phyloP scores from a whole-genome alignment of 2,329 filamentous ascomycete genomes.

The Myrmaecium sp. region DNA sequence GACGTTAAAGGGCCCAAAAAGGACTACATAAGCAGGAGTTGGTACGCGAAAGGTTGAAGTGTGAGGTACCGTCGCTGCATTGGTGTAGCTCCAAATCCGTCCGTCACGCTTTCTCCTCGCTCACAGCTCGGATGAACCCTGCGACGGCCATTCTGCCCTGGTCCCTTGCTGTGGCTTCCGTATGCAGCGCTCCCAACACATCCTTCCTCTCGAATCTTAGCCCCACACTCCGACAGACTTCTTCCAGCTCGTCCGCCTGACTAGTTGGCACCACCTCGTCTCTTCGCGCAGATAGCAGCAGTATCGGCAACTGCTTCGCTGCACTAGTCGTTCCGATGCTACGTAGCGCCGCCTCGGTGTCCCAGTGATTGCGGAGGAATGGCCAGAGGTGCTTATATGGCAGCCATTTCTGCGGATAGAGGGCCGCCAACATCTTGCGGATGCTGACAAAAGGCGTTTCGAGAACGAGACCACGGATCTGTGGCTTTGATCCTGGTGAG shows the following conservation, averaged over 20 bases:
- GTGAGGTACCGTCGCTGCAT: too few relatives aligned
- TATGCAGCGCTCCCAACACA: conserved; percentile 32
- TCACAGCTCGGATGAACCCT: too few relatives aligned
- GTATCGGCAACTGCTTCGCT: conserved; percentile 22
- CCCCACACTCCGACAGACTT: conserved; percentile 17
- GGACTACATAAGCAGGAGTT: conserved; percentile 39
- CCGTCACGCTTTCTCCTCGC: too few relatives aligned
- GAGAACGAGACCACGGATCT: conserved; percentile 39
- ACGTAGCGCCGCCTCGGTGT: conserved; percentile 25
- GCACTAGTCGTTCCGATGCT: conserved; percentile 14
- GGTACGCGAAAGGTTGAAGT: too few relatives aligned
- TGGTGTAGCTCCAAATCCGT: too few relatives aligned
- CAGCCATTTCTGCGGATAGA: conserved; percentile 67
- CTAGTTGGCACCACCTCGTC: conserved; percentile 43
- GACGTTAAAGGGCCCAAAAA: conserved; percentile 56
- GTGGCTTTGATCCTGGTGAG: neutral
- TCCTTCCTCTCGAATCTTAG: conserved; percentile 21
- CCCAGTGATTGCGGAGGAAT: conserved; percentile 49
- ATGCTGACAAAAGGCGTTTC: conserved; percentile 64
- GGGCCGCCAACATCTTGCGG: conserved; percentile 48
- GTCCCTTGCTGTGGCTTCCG: conserved; percentile 27
- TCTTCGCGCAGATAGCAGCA: conserved; percentile 38
- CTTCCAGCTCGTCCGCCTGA: conserved; percentile 37
- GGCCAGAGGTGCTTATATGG: conserved; percentile 61
- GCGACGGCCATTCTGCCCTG: conserved; percentile 26